phyloP scores from a whole-genome alignment of 1,139 yeast species.

The Yamadazyma sp. region DNA sequence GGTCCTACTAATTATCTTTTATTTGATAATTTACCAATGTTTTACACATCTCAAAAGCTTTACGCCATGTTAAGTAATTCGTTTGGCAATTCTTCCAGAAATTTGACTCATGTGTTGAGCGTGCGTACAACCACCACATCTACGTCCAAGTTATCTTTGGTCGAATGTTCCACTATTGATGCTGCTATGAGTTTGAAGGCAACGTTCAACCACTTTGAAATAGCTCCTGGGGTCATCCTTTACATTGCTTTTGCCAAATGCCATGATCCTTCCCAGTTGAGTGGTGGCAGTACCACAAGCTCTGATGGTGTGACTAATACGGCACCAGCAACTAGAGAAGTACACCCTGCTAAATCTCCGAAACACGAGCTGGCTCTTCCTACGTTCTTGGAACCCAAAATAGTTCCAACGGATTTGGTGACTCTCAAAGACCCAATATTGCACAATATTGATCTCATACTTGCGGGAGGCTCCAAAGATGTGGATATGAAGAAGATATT shows the following conservation, averaged over 20 bases:
- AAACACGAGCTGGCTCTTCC: background rate
- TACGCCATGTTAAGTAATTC: slow-evolving; percentile 34
- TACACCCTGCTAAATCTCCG: background rate
- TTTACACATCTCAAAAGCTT: slow-evolving; percentile 36
- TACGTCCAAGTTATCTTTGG: slow-evolving; percentile 55
- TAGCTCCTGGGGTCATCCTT: slow-evolving; percentile 70
- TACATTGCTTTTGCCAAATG: slow-evolving; percentile 70
- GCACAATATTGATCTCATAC: slow-evolving; percentile 20
- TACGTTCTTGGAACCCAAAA: slow-evolving; percentile 9
- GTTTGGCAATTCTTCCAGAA: slow-evolving; percentile 22
- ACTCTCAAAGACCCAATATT: slow-evolving; percentile 27
- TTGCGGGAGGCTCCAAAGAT: slow-evolving; percentile 13
- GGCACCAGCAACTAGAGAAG: too few relatives aligned
- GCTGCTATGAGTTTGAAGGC: slow-evolving; percentile 78
- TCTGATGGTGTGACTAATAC: background rate
- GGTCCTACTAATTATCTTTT: slow-evolving; percentile 79
- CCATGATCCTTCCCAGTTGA: slow-evolving; percentile 21
- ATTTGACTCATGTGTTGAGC: slow-evolving; percentile 27
- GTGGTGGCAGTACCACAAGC: slow-evolving; percentile 1
- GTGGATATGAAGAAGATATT: slow-evolving; percentile 33
- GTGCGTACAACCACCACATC: slow-evolving; percentile 54
- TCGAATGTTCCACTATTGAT: slow-evolving; percentile 71
- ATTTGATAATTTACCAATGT: slow-evolving; percentile 70
- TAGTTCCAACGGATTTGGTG: slow-evolving; percentile 26
- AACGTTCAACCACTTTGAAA: slow-evolving; percentile 75